Percentiles rank a stretch among this genome's conserved stretches.
phyloP scores from a whole-genome alignment of 495 filamentous ascomycete genomes.

The Terfezia boudieri region DNA sequence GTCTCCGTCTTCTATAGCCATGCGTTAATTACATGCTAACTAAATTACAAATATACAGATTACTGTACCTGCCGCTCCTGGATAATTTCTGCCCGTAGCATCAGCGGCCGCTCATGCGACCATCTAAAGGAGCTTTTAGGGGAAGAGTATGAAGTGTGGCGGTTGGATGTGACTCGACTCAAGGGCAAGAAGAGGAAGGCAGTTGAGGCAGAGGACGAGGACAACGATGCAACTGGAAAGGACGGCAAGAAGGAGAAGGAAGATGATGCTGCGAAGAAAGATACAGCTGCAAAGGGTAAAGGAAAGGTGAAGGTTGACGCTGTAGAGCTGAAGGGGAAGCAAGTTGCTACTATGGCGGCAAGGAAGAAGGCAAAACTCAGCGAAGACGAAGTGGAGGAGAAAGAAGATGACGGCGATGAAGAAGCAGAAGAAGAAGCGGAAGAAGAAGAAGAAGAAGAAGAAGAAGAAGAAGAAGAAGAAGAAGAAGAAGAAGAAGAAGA shows the following conservation, averaged over 20 bases:
- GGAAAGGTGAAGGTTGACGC: conserved; percentile 1
- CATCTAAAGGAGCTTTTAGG: conserved; percentile 12
- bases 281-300: conserved; percentile 1
- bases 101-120: background rate
- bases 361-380: background rate
- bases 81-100: too few species aligned
- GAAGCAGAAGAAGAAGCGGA: conserved; percentile 1
- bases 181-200: background rate
- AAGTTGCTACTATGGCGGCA: background rate
- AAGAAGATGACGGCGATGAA: background rate
- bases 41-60: too few species aligned
- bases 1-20: too few species aligned
- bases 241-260: background rate
- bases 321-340: background rate
- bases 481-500: too few species aligned
- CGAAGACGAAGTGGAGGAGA: background rate
- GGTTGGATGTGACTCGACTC: conserved; percentile 5
- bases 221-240: conserved; percentile 2
- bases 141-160: conserved; percentile 11
- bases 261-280: background rate
- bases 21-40: too few species aligned
- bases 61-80: too few species aligned
- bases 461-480: conserved; percentile 3
- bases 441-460: conserved; percentile 1
- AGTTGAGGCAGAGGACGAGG: background rate